Base-by-base conservation (phyloP, 768 basidiomycete species). In the Collybia mongolica region DNA sequence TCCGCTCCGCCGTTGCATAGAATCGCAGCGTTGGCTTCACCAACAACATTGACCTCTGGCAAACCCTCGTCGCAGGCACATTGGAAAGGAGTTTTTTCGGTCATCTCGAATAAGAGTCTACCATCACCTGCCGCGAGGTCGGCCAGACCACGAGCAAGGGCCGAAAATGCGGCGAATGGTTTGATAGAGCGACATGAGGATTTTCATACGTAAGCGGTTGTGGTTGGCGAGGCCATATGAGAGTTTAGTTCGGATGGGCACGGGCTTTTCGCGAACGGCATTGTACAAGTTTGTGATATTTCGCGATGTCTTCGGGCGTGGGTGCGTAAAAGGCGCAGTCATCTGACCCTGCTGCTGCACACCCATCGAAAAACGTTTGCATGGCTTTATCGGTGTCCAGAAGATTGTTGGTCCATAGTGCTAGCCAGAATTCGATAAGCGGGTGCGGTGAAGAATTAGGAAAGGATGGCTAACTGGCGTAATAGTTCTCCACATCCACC, bases 401-500 rank as follows among this genome's bases (percentile, higher is more conserved):
- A 7, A 74, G 59, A 50, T 71, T 69, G 7, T 63, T 65, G 3
- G 62, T 61, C 70, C 70, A 70, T 15, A 61, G 50, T 2, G 65
- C 74, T 72, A 26, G 11, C 38, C 23, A 22, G 38, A 8, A 42
- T 7, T 11, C 9, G 9, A 9, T 3, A 6, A 47, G 18, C 17
- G 18, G 35, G 15, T 17, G 18, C 19, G 42, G 39, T 11, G 11
- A 18, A 17, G 15, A 39, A 26, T 9, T 17, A 26, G 24, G 18
- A 24, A 19, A 48, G 2, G 11, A 19, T 14, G 44, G 61, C 35
- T 51, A n/a, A 72, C 73, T 63, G 9, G 63, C 52, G 46, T 69
- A 76, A 47, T 73, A 75, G 41, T 73, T 57, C 26, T 73, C 69
- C 1, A 68, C 56, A 38, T 75, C 73, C n/a, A 68, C 64, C 15